Base-by-base conservation (phyloP, 768 basidiomycete genomes). In the Trametes elegans region DNA sequence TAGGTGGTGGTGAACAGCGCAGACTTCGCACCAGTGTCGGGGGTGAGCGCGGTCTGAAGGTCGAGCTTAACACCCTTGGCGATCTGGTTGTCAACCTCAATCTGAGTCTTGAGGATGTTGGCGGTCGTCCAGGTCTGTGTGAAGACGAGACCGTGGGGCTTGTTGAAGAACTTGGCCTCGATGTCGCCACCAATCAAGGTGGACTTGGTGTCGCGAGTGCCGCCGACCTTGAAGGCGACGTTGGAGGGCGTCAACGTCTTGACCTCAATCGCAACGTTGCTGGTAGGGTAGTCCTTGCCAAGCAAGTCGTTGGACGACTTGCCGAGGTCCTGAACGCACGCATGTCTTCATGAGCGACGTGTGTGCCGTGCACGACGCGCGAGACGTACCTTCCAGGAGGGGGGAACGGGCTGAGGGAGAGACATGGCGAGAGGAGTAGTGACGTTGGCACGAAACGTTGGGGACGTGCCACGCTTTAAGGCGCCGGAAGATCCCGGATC, bases 31-130 rank as follows among this genome's bases (percentile, higher is more conserved):
- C 85, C 84, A 74, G 93, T 95, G 68, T 91, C 89, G 41, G 96
- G 93, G 63, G 85, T 77, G 62, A 99, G 82, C 38, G 86, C 80
- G 62, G 92, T 88, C 68, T 78, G 78, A 53, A 98, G 72, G 71
- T 98, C 96, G 68, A 99, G 77, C 80, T 99, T 99, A 78, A 99
- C 84, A 59, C 96, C 97, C 77, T 94, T 89, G 66, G 96, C 93
- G 70, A 98, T 83, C 77, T 93, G 87, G 79, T 98, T 94, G 75
- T 98, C 94, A 69, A 98, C 79, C 80, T 99, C 97, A 62, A 98
- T 73, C 71, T 88, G 84, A 62, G 88, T 88, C 72, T 88, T 88
- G 78, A 99, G 88, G 68, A 87, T 73, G 80, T 99, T 99, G 70
- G 83, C 65, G 67, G 96, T 98, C 51, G 92, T 93, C 97, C 97